phyloP scores from a whole-genome alignment of 2,329 filamentous ascomycete genomes.

The Leptographium procerum region DNA sequence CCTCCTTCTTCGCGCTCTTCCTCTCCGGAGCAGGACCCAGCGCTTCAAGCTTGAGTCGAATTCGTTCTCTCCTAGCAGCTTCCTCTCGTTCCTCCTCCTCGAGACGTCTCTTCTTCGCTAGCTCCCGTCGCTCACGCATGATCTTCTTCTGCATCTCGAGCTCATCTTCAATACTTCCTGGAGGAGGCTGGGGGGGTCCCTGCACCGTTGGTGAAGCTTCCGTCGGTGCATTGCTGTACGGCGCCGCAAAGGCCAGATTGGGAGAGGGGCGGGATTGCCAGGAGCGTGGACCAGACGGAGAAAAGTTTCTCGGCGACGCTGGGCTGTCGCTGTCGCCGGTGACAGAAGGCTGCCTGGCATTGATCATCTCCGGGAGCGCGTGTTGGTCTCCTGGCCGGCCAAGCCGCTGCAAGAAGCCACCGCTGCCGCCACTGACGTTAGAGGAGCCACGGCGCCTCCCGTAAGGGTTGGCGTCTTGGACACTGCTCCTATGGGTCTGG shows the following conservation, averaged over 20 bases:
- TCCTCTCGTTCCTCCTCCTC: conserved; percentile 63
- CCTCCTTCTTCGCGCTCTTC: conserved; percentile 44
- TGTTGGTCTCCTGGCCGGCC: conserved; percentile 31
- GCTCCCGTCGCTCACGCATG: conserved; percentile 60
- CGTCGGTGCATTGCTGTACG: background rate
- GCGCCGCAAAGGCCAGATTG: conserved; percentile 5
- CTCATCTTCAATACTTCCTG: conserved; percentile 35
- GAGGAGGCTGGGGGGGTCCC: conserved; percentile 19
- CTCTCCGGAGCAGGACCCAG: conserved; percentile 54
- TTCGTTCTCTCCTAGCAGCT: conserved; percentile 57
- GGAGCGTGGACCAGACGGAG: conserved; percentile 23
- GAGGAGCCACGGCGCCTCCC: conserved; percentile 75
- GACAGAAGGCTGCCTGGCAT: conserved; percentile 36
- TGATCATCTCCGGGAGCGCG: conserved; percentile 29
- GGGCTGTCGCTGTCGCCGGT: conserved; percentile 39
- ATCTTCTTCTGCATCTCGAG: conserved; percentile 56
- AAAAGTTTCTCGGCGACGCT: conserved; percentile 32
- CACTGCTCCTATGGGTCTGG: conserved; percentile 60
- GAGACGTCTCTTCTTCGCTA: conserved; percentile 54
- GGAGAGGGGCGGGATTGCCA: conserved; percentile 36
- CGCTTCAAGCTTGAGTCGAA: conserved; percentile 60
- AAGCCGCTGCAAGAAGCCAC: conserved; percentile 50
- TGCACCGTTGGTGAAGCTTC: background rate
- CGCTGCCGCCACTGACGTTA: conserved; percentile 80
- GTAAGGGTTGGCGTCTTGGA: conserved; percentile 56